These are phyloP conservation scores for Beauveria asiatica DNA, from an alignment of 2,329 filamentous ascomycete species.

Conservation along the genomic window DNA sequence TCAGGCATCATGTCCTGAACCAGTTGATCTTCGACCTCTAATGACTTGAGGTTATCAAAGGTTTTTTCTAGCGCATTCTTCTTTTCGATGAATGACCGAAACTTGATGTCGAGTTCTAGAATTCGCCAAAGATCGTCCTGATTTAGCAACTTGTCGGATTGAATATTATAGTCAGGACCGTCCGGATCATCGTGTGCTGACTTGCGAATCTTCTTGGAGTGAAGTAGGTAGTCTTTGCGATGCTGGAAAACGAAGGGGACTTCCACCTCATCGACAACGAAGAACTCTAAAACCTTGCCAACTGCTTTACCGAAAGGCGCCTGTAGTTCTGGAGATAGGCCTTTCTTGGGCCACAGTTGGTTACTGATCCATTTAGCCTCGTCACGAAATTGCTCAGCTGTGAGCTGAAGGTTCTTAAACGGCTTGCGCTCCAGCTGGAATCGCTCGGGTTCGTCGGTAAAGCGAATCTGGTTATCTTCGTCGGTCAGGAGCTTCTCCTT, in stretches of 20 bases:
- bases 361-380: conserved; percentile 89
- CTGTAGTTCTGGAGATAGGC: conserved; percentile 61
- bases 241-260: conserved; percentile 98
- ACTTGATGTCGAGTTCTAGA: conserved; percentile 90
- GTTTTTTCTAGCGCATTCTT: conserved; percentile 75
- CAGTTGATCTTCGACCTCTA: conserved; percentile 60
- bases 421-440: conserved; percentile 86
- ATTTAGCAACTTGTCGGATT: conserved; percentile 79
- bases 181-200: conserved; percentile 57
- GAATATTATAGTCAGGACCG: conserved; percentile 62
- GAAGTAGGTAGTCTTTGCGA: conserved; percentile 93
- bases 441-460: conserved; percentile 83
- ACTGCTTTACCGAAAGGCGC: conserved; percentile 82
- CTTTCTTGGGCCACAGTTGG: conserved; percentile 82
- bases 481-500: conserved; percentile 92
- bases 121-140: conserved; percentile 95
- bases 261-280: conserved; percentile 89
- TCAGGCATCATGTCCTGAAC: conserved; percentile 75
- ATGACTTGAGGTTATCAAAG: conserved; percentile 61
- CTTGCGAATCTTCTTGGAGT: conserved; percentile 64
- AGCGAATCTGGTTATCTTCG: conserved; percentile 84
- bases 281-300: conserved; percentile 87
- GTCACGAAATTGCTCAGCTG: conserved; percentile 78
- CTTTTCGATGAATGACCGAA: conserved; percentile 86
- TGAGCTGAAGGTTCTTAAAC: conserved; percentile 74